A percentile compares a stretch with the other conserved stretches of the same genome.
Evolutionary conservation across 2,329 filamentous ascomycete genomes (phyloP).

Genomic region (Scedosporium dehoogii): DNA sequence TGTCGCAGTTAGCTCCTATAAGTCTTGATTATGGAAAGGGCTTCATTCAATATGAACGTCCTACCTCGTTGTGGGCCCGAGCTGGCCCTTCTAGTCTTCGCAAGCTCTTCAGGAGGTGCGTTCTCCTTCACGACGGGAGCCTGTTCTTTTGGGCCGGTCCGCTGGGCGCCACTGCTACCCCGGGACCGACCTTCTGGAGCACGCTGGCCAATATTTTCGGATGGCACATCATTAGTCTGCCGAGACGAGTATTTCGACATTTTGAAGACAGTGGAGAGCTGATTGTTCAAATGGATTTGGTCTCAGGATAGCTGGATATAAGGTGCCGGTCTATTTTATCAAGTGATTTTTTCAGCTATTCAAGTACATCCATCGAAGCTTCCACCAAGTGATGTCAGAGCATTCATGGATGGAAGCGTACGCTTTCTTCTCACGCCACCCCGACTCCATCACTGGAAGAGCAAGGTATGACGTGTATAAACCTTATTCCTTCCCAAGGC

Average conservation of each 20-base stretch:
- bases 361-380: no score
- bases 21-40: not conserved
- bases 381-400: no score
- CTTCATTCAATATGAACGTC: not conserved
- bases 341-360: no score
- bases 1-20: not conserved
- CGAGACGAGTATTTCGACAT: not conserved
- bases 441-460: no score
- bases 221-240: not conserved
- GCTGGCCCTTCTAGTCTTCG: not conserved
- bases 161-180: not conserved
- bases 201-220: not conserved
- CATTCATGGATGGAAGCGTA: no score
- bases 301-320: not conserved
- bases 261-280: not conserved
- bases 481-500: no score
- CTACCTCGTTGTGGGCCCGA: not conserved
- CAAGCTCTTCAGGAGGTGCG: not conserved
- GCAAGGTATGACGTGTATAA: no score
- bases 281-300: not conserved
- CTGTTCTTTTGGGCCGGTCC: not conserved
- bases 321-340: no score
- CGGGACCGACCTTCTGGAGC: not conserved
- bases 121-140: not conserved
- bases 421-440: no score